Evolutionary conservation across 2,329 filamentous ascomycete species (phyloP), one percentile per base, ranked within the genome.

Genomic region (Lasiodiplodia sp.): DNA sequence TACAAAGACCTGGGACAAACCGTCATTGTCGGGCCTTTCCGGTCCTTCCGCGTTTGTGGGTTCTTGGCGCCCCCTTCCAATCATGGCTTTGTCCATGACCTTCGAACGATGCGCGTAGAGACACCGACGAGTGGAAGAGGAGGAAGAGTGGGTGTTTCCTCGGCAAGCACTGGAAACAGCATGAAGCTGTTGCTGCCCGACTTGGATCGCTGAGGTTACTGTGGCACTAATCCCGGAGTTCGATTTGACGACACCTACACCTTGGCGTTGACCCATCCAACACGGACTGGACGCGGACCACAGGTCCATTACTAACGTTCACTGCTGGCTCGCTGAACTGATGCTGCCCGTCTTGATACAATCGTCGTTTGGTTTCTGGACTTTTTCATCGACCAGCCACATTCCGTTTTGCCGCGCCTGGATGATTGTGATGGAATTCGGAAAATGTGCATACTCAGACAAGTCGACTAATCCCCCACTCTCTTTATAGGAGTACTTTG

Each of bases 401-500:
- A 73, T 74, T 71, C 75, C 73, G 74, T 77, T 28, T 73, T 74
- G 73, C 76, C 55, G 52, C 25, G 16, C 37, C 40, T 31, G 49
- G 60, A 38, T 64, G 18, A n/a, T 68, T 25, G 21, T 68, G 25
- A 31, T 49, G 60, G 47, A 38, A 18, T 64, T 64, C 37, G 47
- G 47, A 52, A 31, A 10, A 64, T 52, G n/a, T n/a, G 23, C 31
- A 28, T 64, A 28, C 38, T 64, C 23, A 58, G 31, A 57, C 18
- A 23, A 40, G 57, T 83, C 78, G 77, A 92, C 91, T 93, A 89
- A 93, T 90, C 82, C 84, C 80, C 77, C 78, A n/a, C 73, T 82
- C 84, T 85, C 81, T 82, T 81, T 81, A 82, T 93, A 99, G 96
- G 96, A 99, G 85, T 99, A 98, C 83, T 98, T 99, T 82, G 84